Conservation (phyloP, 2,329 filamentous ascomycete genomes). For the Penicillium sp. region DNA sequence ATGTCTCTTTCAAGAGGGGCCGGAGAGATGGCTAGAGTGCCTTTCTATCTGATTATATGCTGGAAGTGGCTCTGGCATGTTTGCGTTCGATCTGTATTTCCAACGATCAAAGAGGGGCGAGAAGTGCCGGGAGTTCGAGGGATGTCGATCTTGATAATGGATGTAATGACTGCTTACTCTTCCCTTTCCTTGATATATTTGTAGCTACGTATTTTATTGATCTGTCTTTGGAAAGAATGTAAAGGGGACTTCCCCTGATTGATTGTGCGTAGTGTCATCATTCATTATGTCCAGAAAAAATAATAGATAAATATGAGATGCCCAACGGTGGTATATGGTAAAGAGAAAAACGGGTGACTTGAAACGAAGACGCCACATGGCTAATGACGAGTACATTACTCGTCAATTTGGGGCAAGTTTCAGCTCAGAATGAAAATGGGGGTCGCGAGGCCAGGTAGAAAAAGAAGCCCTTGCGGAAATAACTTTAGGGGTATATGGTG, state of each 20-base stretch:
- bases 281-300: slow-evolving; percentile 23
- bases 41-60: neutral
- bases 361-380: slow-evolving; percentile 10
- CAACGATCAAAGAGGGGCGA: slow-evolving; percentile 9
- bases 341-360: slow-evolving; percentile 4
- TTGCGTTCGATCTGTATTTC: slow-evolving; percentile 1
- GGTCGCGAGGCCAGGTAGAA: neutral
- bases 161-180: slow-evolving; percentile 27
- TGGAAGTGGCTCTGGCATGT: neutral
- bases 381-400: slow-evolving; percentile 1
- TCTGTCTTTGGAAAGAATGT: slow-evolving; percentile 1
- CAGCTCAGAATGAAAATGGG: neutral
- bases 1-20: slow-evolving; percentile 1
- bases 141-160: slow-evolving; percentile 29
- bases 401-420: neutral
- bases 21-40: neutral
- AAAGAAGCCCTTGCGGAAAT: neutral
- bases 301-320: slow-evolving; percentile 9
- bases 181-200: slow-evolving; percentile 1
- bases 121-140: slow-evolving; percentile 15
- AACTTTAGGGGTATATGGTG: slow-evolving; percentile 15
- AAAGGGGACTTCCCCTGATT: slow-evolving; percentile 2
- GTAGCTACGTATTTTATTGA: neutral
- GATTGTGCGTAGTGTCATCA: slow-evolving; percentile 18
- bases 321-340: slow-evolving; percentile 16